phyloP scores from a whole-genome alignment of 495 filamentous ascomycete species.

The Aspergillus indologenus region DNA sequence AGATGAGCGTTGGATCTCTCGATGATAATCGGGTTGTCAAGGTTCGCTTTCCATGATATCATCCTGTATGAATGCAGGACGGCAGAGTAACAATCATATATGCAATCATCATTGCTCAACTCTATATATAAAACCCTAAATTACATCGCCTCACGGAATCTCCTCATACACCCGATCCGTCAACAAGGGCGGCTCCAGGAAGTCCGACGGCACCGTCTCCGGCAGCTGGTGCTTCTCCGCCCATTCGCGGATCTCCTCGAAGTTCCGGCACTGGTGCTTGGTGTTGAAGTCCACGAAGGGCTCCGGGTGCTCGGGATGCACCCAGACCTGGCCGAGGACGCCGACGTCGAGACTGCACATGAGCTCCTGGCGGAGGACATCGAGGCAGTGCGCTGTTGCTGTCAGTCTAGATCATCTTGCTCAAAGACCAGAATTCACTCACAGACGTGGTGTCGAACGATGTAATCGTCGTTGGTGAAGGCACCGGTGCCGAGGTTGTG shows the following conservation, averaged over 20 bases:
- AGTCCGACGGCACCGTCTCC: constrained; percentile 32
- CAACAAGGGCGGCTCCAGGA: constrained; percentile 33
- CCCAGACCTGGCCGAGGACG: constrained; percentile 50
- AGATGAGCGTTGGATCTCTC: too few relatives aligned
- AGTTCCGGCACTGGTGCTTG: constrained; percentile 50
- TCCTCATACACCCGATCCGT: constrained; percentile 30
- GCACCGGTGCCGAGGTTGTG: constrained; percentile 40
- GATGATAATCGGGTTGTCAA: too few relatives aligned
- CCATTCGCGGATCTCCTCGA: constrained; percentile 47
- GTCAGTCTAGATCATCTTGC: too few relatives aligned
- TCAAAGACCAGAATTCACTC: too few relatives aligned
- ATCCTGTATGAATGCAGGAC: too few relatives aligned
- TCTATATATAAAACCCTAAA: too few relatives aligned
- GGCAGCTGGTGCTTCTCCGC: constrained; percentile 44
- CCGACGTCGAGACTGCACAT: constrained; percentile 51
- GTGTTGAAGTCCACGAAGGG: constrained; percentile 54
- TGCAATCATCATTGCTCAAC: neutral
- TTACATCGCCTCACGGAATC: constrained; percentile 24
- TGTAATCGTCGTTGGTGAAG: constrained; percentile 48
- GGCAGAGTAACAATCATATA: too few relatives aligned
- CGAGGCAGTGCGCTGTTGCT: constrained; percentile 43
- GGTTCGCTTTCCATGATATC: too few relatives aligned
- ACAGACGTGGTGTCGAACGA: constrained; percentile 50
- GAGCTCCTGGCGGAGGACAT: constrained; percentile 49
- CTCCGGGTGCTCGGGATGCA: constrained; percentile 30